Evolutionary conservation across 2,329 filamentous ascomycete species (phyloP).

Genomic region (Alternaria gaisen): DNA sequence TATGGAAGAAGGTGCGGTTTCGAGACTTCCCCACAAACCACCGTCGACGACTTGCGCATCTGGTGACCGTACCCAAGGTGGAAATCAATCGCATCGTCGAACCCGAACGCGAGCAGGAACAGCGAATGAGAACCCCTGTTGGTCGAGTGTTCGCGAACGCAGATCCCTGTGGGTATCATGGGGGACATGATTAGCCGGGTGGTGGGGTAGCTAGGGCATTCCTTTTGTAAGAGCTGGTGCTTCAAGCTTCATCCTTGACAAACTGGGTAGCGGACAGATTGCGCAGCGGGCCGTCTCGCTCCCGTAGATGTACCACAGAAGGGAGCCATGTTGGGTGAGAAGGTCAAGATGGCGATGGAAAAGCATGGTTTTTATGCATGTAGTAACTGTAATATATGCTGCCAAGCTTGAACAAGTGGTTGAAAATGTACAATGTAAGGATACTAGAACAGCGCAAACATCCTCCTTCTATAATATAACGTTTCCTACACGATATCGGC

Average conservation of each 20-base stretch:
- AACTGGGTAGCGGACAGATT: background rate
- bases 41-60: background rate
- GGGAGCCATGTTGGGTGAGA: background rate
- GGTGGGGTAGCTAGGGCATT: constrained; percentile 4
- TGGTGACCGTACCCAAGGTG: background rate
- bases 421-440: background rate
- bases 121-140: background rate
- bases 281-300: constrained; percentile 21
- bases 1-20: background rate
- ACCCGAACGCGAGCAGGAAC: constrained; percentile 2
- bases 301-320: constrained; percentile 6
- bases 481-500: no score
- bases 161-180: background rate
- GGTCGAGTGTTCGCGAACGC: background rate
- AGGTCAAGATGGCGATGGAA: background rate
- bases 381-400: background rate
- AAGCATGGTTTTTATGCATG: background rate
- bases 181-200: background rate
- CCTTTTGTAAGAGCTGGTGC: constrained; percentile 1
- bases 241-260: constrained; percentile 21
- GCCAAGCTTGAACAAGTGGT: background rate
- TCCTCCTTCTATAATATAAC: background rate
- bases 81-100: background rate
- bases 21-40: background rate
- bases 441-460: background rate